phyloP scores from a whole-genome alignment of 139 green algal species.

The Chlorella sp. region DNA sequence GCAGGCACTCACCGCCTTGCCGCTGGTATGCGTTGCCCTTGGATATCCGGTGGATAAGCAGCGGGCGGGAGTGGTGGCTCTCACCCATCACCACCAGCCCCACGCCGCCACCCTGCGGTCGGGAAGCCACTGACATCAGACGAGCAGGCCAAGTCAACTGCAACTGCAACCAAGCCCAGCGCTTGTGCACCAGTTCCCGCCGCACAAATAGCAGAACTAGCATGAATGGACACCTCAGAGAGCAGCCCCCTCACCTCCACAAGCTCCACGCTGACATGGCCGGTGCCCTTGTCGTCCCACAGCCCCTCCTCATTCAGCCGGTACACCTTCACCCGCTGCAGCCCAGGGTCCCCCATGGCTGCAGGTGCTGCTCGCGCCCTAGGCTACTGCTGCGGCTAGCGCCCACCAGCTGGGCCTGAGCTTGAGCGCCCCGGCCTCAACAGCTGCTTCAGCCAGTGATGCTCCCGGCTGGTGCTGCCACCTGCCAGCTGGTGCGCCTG shows the following conservation, averaged over 20 bases:
- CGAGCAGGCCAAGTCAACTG: not conserved
- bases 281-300: constrained; percentile 97
- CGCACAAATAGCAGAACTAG: not conserved
- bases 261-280: constrained; percentile 86
- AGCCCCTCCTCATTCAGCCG: constrained; percentile 82
- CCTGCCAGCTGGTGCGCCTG: no score
- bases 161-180: not conserved
- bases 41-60: constrained; percentile 91
- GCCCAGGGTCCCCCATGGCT: not conserved
- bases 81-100: constrained; percentile 93
- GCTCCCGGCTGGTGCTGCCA: no score
- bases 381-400: no score
- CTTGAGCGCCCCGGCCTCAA: no score
- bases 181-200: not conserved
- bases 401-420: no score
- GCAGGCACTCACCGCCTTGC: constrained; percentile 64
- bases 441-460: no score
- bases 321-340: constrained; percentile 94
- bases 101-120: constrained; percentile 73
- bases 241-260: constrained; percentile 71
- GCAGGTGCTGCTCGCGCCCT: not conserved
- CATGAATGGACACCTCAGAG: no score
- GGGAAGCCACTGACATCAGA: not conserved
- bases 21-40: constrained; percentile 86
- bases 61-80: constrained; percentile 66